Evolutionary conservation across 176 grass and related monocot genomes (phyloP), one percentile per base, ranked within the genome.

Genomic region (Oryza glaberrima): DNA sequence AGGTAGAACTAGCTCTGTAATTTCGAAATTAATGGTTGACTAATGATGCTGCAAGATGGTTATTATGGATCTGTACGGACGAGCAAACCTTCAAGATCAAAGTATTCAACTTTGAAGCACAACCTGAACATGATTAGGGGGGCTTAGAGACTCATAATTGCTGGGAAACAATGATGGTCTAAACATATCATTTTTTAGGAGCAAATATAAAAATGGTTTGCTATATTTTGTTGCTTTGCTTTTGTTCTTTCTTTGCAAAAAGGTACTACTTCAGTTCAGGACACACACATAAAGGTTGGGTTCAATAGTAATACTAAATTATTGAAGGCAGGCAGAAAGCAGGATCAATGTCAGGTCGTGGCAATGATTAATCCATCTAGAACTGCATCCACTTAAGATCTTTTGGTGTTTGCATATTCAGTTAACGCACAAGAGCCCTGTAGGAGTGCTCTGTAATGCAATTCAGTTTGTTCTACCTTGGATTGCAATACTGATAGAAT

Each of bases 321-420:
- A 87, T 91, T 91, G 89, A 81, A 84, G 81, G 80, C 89, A 84
- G 81, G 80, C 81, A 84, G 22, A 91, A 84, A 76, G 89, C 49
- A 66, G 76, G 32, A 48, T 71, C 17, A 6, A 11, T 87, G 49
- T 87, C 81, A 91, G 76, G 14, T 56, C 64, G 65, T 85, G 43
- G 8, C 89, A 84, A 84, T 87, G 64, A 87, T 81, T 67, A 58
- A 65, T 77, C 51, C 13, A 67, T 54, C 22, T 76, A 80, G 86
- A 41, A 30, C 20, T 23, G 75, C 56, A 78, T 69, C 67, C 83
- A 79, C 13, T 86, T 19, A 54, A 82, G 60, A 74, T 64, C 9
- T 84, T 65, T 75, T 87, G 65, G 83, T 77, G 82, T 14, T 64
- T 80, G 67, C 60, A 46, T 63, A 25, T 68, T 16, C 41, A 54